Base-by-base conservation (phyloP, 331 rosid genomes). In the Acacia concinna region DNA sequence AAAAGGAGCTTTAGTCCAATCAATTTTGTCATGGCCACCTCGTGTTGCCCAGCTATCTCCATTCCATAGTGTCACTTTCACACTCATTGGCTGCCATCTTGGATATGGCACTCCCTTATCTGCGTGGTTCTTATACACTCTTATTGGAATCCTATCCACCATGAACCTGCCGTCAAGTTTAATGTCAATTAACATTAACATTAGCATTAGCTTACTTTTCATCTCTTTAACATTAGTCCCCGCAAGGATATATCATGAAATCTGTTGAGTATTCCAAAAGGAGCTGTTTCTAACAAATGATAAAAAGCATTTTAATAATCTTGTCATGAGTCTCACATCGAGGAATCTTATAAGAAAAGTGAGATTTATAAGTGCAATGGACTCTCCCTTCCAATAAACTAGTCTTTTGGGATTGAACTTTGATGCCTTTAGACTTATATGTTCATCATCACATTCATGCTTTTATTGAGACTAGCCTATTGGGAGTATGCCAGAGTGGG, bases 1-100 rank as follows among this genome's bases (percentile, higher is more conserved):
- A 74, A 92, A 95, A 20, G 98, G 98, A 3, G 90, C 94, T 76
- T 87, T 87, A 34, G 87, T 86, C 98, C 98, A 95, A 63, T 92
- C 91, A 76, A 90, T 88, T 80, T 95, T 92, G 37, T 95, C 98
- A 12, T 80, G 81, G n/a, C 98, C 98, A 8, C 98, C 98, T 51
- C 93, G 23, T 47, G 98, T 95, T 43, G 98, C 98, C 98, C 97
- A 92, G 81, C 81, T 85, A 66, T 88, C 94, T 23, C 98, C 97
- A 28, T 95, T 82, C 97, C 97, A 94, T 52, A 94, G 82, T 64
- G 93, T 89, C 34, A 64, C 75, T 85, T 94, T 92, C 75, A 94
- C 47, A 82, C 94, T 81, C 98, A 95, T 91, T 78, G 98, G 98
- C 71, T 90, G 96, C 96, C 96, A 76, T 78, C 94, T 86, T 0